Conservation (phyloP, 768 basidiomycete species). For the Pleurotus djamor region DNA sequence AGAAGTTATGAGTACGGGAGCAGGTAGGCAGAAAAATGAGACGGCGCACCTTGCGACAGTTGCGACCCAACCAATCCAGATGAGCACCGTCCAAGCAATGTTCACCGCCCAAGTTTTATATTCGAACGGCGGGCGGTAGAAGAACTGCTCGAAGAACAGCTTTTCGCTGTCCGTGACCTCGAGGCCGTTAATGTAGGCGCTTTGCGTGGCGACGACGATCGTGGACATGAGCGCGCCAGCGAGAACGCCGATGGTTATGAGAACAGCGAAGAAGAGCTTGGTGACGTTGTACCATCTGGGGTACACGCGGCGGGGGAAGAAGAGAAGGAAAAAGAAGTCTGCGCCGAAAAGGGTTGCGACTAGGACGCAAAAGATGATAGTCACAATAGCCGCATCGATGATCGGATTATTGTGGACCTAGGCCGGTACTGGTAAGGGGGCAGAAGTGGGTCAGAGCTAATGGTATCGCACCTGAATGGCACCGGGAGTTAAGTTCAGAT, state of each 20-base stretch:
- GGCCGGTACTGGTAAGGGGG: neutral
- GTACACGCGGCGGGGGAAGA: constrained; percentile 28
- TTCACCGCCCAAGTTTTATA: constrained; percentile 26
- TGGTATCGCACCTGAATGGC: constrained; percentile 14
- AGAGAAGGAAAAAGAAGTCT: constrained; percentile 33
- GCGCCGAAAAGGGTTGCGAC: constrained; percentile 32
- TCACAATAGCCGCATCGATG: constrained; percentile 23
- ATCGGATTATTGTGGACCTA: constrained; percentile 24
- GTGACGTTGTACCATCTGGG: constrained; percentile 26
- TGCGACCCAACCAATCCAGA: constrained; percentile 26
- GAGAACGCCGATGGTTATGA: constrained; percentile 21
- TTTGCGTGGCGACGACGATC: constrained; percentile 23
- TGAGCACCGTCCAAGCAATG: constrained; percentile 27
- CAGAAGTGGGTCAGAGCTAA: neutral
- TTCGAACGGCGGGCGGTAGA: constrained; percentile 23
- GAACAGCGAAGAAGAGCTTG: constrained; percentile 18
- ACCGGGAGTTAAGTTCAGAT: constrained; percentile 8
- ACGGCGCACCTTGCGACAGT: constrained; percentile 23
- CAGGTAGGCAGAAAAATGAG: neutral
- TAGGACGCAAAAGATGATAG: constrained; percentile 31
- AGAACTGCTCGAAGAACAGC: constrained; percentile 13
- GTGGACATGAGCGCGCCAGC: constrained; percentile 26
- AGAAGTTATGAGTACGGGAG: neutral
- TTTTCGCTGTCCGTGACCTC: constrained; percentile 10
- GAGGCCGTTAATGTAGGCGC: constrained; percentile 22